Evolutionary conservation across 345 rosid genomes (phyloP).

Genomic region (Excoecaria cochinchinensis): DNA sequence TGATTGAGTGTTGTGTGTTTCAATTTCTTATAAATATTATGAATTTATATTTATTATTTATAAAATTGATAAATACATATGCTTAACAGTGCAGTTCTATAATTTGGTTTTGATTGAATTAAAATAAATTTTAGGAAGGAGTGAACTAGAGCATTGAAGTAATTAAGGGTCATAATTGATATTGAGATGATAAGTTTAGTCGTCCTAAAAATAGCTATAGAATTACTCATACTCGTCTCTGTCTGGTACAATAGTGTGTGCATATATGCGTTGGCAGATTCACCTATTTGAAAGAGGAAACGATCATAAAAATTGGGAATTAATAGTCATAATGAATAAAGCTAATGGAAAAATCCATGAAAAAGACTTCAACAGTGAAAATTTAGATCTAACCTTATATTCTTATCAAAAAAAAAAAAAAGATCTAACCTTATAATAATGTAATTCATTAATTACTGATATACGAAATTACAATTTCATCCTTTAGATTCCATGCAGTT

Average conservation of each 20-base stretch:
- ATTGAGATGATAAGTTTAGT: neutral
- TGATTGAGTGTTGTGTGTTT: too few species aligned
- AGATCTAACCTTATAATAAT: slow-evolving; percentile 10
- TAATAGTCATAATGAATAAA: neutral
- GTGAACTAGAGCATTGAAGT: too few species aligned
- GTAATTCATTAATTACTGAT: slow-evolving; percentile 6
- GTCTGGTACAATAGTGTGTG: neutral
- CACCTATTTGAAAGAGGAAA: slow-evolving; percentile 6
- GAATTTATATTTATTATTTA: too few species aligned
- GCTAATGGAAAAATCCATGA: slow-evolving; percentile 4
- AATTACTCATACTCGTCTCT: neutral
- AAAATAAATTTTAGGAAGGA: neutral
- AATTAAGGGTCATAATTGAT: neutral
- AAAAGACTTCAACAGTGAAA: slow-evolving; percentile 9
- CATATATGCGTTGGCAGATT: neutral
- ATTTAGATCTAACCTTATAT: slow-evolving; percentile 11
- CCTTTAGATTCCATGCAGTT: slow-evolving; percentile 1
- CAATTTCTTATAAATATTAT: too few species aligned
- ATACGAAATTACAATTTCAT: slow-evolving; percentile 2
- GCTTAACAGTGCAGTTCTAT: too few species aligned
- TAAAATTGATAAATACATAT: too few species aligned
- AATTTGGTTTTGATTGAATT: neutral
- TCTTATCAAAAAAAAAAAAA: too few species aligned
- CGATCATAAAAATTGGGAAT: neutral
- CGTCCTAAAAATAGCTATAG: neutral